Evolutionary conservation across 1,284 basidiomycete species (phyloP).

Genomic region (Gomphus bonarii): DNA sequence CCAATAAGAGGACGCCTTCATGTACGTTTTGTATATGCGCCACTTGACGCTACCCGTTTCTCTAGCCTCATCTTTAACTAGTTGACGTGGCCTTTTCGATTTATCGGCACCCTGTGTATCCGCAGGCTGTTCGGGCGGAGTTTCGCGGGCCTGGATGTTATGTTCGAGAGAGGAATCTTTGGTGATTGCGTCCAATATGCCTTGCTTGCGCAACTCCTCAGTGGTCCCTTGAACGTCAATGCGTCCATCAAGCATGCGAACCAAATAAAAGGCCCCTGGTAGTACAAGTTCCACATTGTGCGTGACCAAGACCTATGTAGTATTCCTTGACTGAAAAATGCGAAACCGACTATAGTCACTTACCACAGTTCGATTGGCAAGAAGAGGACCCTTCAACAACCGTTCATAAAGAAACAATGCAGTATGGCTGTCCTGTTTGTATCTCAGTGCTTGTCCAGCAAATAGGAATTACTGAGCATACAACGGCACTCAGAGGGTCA

Average conservation of each 20-base stretch:
- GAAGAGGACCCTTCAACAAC: conserved; percentile 51
- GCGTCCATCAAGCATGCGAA: conserved; percentile 66
- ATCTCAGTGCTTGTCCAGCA: neutral
- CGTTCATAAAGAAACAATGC: conserved; percentile 57
- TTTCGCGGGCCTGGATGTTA: conserved; percentile 19
- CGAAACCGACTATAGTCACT: neutral
- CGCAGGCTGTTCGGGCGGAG: conserved; percentile 15
- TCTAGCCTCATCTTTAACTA: conserved; percentile 62
- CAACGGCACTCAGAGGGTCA: conserved; percentile 10
- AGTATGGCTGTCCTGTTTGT: conserved; percentile 59
- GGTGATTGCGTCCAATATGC: conserved; percentile 47
- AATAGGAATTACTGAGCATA: neutral
- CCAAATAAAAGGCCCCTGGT: conserved; percentile 60
- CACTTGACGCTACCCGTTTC: conserved; percentile 71
- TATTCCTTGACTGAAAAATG: neutral
- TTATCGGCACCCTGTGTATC: conserved; percentile 14
- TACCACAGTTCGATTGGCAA: conserved; percentile 52
- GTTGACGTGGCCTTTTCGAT: conserved; percentile 49
- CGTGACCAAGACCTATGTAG: conserved; percentile 45
- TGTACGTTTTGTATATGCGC: conserved; percentile 69
- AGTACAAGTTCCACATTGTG: conserved; percentile 70
- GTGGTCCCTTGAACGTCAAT: conserved; percentile 61
- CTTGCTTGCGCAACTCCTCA: conserved; percentile 45
- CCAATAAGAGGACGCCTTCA: conserved; percentile 63
- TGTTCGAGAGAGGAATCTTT: conserved; percentile 29